phyloP scores from a whole-genome alignment of 73 alveolate genomes.

The Symbiodinium pilosum region DNA sequence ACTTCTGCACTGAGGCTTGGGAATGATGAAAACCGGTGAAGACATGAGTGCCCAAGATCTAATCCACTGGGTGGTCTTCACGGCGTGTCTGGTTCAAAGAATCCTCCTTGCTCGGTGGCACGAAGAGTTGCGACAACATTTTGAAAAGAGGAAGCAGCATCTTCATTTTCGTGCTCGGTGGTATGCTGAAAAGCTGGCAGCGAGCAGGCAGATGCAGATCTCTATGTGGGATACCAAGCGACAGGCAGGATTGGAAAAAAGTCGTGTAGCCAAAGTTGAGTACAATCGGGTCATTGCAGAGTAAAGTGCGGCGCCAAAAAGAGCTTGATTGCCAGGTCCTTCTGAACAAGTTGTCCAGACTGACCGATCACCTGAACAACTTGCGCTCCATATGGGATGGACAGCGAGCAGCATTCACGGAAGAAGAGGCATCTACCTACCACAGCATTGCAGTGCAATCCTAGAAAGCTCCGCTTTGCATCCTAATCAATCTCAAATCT shows the following conservation, averaged over 20 bases:
- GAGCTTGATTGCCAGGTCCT: constrained; percentile 28
- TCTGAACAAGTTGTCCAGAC: constrained; percentile 42
- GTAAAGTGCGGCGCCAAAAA: too few relatives aligned
- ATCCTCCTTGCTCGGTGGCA: constrained; percentile 58
- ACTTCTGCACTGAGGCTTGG: constrained; percentile 1
- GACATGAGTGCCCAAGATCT: not conserved
- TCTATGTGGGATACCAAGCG: constrained; percentile 93
- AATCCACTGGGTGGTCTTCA: constrained; percentile 74
- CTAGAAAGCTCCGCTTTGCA: too few relatives aligned
- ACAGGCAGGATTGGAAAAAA: constrained; percentile 6
- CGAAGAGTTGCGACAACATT: constrained; percentile 17
- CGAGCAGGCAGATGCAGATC: constrained; percentile 28
- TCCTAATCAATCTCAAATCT: too few relatives aligned
- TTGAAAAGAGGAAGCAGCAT: constrained; percentile 53
- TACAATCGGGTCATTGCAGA: too few relatives aligned
- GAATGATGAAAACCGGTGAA: constrained; percentile 52
- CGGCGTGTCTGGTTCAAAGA: constrained; percentile 42
- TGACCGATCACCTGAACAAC: constrained; percentile 64
- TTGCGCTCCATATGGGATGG: constrained; percentile 93
- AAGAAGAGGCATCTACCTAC: constrained; percentile 26
- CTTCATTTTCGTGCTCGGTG: constrained; percentile 57
- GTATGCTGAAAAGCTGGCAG: constrained; percentile 73
- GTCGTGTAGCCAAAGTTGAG: too few relatives aligned
- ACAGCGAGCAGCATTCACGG: constrained; percentile 80
- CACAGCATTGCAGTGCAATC: too few relatives aligned